Evolutionary conservation across 257 asterid genomes (phyloP), one percentile per base, ranked within the genome.

Genomic region (Nicotiana otophora): DNA sequence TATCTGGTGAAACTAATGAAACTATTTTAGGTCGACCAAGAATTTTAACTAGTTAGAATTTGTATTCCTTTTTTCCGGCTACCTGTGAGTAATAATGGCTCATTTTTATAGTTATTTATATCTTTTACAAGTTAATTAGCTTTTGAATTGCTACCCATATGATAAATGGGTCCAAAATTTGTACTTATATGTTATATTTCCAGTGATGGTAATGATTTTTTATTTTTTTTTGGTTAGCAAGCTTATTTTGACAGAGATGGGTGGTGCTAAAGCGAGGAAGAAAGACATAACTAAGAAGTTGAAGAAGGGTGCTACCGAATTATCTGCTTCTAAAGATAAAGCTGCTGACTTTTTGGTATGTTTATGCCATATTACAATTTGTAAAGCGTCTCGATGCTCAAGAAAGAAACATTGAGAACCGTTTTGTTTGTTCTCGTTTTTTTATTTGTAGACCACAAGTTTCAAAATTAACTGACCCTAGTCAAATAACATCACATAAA

Each of bases 271-370:
- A 78, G 90, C 93, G 7, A 94, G 85, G 83, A 92, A 89, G 89
- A 83, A 72, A 72, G 26, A 85, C 19, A 70, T 57, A 20, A 76
- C 61, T 82, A 91, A 89, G 87, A 87, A 54, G 65, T 14, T 88
- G 91, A 92, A 91, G 87, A 90, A 88, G 88, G 88, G 89, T 14
- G 84, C 95, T 4, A 85, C 88, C n/a, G 83, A 87, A 77, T 82
- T 88, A 58, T 85, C 93, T 12, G 84, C 77, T 80, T 55, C 91
- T 83, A 90, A 85, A 78, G 91, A 84, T 28, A 89, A 86, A 10
- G 70, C 91, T 64, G 86, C 89, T 65, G 97, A 94, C 87, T 93
- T 87, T 84, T 70, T 94, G 96, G 97, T 94, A 77, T 20, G 81
- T 20, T 66, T 39, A 23, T 51, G 61, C 23, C 23, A n/a, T 36